Evolutionary conservation across 169 alveolate genomes (phyloP).

Genomic region (Eimeria praecox): DNA sequence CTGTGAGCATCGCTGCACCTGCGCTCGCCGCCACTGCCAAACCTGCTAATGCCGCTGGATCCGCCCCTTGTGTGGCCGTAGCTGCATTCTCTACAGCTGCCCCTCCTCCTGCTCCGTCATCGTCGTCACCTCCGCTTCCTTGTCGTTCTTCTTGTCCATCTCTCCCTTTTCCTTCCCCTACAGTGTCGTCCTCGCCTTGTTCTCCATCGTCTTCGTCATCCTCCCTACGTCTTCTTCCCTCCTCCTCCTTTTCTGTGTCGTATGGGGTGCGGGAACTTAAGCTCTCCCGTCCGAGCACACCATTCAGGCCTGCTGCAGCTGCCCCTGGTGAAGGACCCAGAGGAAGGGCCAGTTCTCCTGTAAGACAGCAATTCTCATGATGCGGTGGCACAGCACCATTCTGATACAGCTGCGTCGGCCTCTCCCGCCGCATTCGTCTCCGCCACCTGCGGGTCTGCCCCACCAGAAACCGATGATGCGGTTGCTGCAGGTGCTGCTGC

Average conservation of each 20-base stretch:
- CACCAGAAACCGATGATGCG: background rate
- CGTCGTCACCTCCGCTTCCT: background rate
- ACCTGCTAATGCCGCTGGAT: background rate
- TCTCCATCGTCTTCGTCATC: background rate
- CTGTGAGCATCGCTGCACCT: background rate
- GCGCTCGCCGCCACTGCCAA: background rate
- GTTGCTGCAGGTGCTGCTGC: background rate
- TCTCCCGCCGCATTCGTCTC: background rate
- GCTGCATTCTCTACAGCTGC: background rate
- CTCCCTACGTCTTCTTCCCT: background rate
- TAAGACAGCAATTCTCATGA: background rate
- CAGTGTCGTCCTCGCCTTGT: background rate
- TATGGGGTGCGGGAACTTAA: background rate
- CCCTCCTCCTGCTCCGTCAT: background rate
- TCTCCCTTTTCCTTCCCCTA: background rate
- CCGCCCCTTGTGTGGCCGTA: background rate
- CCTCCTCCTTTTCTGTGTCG: background rate
- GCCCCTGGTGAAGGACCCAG: background rate
- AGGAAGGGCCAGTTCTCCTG: background rate
- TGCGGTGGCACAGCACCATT: background rate
- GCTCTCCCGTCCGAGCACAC: background rate
- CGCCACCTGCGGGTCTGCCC: background rate
- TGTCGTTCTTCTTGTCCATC: background rate
- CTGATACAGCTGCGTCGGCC: background rate
- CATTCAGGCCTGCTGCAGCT: background rate